These are phyloP conservation scores for Morella rubra DNA, from an alignment of 306 rosid species.

Conservation along the genomic window DNA sequence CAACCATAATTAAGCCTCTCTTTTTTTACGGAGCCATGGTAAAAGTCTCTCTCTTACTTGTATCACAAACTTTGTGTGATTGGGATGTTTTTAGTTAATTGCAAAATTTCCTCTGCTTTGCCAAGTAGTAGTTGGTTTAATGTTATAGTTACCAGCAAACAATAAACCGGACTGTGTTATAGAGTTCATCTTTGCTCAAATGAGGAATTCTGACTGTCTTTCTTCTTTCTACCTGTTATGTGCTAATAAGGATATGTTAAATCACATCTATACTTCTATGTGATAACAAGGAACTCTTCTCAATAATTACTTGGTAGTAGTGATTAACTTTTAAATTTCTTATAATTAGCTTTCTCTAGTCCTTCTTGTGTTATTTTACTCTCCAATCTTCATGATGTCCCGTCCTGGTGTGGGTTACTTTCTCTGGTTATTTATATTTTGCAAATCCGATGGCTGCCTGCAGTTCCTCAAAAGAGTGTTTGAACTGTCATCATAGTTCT, in stretches of 20 bases:
- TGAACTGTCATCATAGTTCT: slow-evolving; percentile 67
- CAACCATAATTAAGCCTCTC: background rate
- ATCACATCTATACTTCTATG: background rate
- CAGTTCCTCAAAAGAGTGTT: slow-evolving; percentile 60
- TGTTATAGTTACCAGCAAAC: background rate
- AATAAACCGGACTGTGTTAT: background rate
- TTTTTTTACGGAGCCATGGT: background rate
- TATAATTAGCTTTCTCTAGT: background rate
- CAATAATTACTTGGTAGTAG: background rate
- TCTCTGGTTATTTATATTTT: slow-evolving; percentile 10
- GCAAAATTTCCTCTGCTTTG: background rate
- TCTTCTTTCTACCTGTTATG: too few species aligned
- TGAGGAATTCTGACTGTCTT: too few species aligned
- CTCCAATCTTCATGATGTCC: background rate
- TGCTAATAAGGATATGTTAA: background rate
- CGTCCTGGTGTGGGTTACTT: background rate
- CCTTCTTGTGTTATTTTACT: background rate
- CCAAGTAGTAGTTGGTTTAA: background rate
- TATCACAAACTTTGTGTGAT: background rate
- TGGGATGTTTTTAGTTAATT: background rate
- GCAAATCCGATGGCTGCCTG: slow-evolving; percentile 28
- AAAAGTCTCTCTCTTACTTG: background rate
- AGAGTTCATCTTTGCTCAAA: background rate
- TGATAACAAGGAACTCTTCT: background rate
- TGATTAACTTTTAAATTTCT: background rate